Evolutionary conservation across 805 yeast species (phyloP).

Genomic region (Myxozyma monticola): DNA sequence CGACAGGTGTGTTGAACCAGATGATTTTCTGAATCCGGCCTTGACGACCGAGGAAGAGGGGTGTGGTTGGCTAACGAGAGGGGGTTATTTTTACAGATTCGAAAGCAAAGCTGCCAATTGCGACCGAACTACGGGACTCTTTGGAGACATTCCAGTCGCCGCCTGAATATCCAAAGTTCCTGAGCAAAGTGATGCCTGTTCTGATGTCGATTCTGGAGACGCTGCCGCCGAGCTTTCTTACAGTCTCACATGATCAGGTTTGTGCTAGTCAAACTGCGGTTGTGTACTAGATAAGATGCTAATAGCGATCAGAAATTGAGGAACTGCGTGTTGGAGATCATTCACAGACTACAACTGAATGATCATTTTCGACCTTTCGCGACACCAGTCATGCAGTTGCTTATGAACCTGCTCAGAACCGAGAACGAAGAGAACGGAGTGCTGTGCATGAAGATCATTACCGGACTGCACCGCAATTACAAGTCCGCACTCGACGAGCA

Average conservation of each 20-base stretch:
- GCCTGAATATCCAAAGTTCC: conserved; percentile 76
- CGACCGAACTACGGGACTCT: conserved; percentile 82
- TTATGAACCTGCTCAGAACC: conserved; percentile 58
- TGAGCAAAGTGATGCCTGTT: conserved; percentile 68
- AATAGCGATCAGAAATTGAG: conserved; percentile 60
- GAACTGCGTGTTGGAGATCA: conserved; percentile 69
- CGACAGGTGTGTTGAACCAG: conserved; percentile 15
- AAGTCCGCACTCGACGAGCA: conserved; percentile 64
- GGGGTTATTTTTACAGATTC: conserved; percentile 44
- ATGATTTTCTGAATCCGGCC: neutral
- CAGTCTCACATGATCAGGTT: conserved; percentile 60
- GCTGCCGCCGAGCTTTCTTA: conserved; percentile 71
- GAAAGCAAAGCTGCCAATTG: conserved; percentile 61
- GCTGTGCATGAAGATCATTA: conserved; percentile 80
- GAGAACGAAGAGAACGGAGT: conserved; percentile 98
- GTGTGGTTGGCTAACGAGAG: neutral
- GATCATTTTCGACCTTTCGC: conserved; percentile 77
- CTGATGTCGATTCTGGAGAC: conserved; percentile 61
- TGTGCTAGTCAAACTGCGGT: conserved; percentile 16
- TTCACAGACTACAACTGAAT: conserved; percentile 79
- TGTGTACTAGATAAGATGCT: neutral
- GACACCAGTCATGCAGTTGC: conserved; percentile 54
- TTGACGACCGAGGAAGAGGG: too few species aligned
- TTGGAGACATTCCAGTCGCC: conserved; percentile 80
- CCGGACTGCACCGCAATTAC: conserved; percentile 82